Percentiles rank a stretch among this genome's conserved stretches.
Evolutionary conservation across 164 flowering plant genomes (phyloP).

Genomic region (Aristolochia contorta): DNA sequence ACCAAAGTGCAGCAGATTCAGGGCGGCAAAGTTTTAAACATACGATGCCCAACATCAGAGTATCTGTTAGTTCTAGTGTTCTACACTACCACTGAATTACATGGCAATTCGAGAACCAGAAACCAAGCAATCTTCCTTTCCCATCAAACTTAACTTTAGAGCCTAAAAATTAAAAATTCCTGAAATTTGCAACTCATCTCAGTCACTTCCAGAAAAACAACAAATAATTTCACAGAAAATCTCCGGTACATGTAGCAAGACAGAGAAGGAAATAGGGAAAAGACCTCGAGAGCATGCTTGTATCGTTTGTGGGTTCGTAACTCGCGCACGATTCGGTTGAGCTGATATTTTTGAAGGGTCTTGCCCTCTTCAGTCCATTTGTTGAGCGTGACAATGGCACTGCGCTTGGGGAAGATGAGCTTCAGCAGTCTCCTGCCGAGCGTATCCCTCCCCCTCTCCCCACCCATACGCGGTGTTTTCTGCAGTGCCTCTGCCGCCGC

Average conservation of each 20-base stretch:
- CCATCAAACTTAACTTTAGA: too few species aligned
- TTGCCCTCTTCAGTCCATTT: slow-evolving; percentile 80
- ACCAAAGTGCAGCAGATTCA: background rate
- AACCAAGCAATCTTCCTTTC: too few species aligned
- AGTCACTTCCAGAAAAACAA: too few species aligned
- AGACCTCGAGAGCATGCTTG: slow-evolving; percentile 81
- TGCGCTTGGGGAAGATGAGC: slow-evolving; percentile 51
- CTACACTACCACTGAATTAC: background rate
- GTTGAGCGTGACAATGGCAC: slow-evolving; percentile 46
- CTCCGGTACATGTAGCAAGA: background rate
- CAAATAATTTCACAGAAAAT: too few species aligned
- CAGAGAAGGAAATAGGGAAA: background rate
- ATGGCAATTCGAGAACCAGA: too few species aligned
- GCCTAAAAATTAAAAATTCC: too few species aligned
- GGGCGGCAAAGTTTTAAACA: background rate
- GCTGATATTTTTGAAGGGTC: slow-evolving; percentile 59
- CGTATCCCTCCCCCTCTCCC: slow-evolving; percentile 41
- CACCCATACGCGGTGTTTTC: background rate
- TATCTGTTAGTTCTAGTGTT: background rate
- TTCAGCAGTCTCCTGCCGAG: slow-evolving; percentile 56
- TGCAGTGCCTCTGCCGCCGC: background rate
- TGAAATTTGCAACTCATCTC: too few species aligned
- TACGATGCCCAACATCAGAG: background rate
- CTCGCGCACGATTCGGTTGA: slow-evolving; percentile 70
- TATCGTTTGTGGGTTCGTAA: slow-evolving; percentile 62